Evolutionary conservation across 306 rosid species (phyloP), one percentile per base, ranked within the genome.

Genomic region (Quercus robur): DNA sequence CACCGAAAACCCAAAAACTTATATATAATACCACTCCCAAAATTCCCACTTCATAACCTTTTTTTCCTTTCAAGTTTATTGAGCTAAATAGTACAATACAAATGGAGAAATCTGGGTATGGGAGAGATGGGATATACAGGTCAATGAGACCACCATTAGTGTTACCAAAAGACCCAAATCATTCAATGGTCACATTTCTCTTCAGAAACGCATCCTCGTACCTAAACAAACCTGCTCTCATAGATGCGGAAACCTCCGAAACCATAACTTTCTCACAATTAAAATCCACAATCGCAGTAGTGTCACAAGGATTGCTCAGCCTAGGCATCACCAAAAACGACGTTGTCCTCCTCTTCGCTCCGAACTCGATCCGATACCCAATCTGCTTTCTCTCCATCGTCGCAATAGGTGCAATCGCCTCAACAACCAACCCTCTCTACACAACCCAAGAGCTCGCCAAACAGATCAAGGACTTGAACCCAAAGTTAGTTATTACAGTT

Each of bases 31-130:
- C n/a, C n/a, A n/a, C n/a, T n/a, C n/a, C n/a, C n/a, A n/a, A n/a
- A n/a, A n/a, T n/a, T n/a, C n/a, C n/a, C n/a, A n/a, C n/a, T n/a
- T n/a, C n/a, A n/a, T n/a, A n/a, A n/a, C n/a, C n/a, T n/a, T n/a
- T n/a, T n/a, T n/a, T n/a, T n/a, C n/a, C n/a, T n/a, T n/a, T n/a
- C n/a, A n/a, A n/a, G n/a, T n/a, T n/a, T n/a, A n/a, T n/a, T n/a
- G n/a, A n/a, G n/a, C n/a, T n/a, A n/a, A n/a, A n/a, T n/a, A n/a
- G n/a, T n/a, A n/a, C n/a, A n/a, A n/a, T n/a, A n/a, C 46, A 38
- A 68, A 93, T 94, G 99, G 95, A 92, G 91, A 90, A 79, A 87
- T 94, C 97, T 11, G 97, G 99, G 0, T 91, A 83, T 56, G 94
- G 99, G 33, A 84, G 88, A 1, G 97, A 94, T 49, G 94, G 97